Evolutionary conservation across 1,139 yeast species (phyloP), one percentile per base, ranked within the genome.

Genomic region (Hanseniaspora sp.): DNA sequence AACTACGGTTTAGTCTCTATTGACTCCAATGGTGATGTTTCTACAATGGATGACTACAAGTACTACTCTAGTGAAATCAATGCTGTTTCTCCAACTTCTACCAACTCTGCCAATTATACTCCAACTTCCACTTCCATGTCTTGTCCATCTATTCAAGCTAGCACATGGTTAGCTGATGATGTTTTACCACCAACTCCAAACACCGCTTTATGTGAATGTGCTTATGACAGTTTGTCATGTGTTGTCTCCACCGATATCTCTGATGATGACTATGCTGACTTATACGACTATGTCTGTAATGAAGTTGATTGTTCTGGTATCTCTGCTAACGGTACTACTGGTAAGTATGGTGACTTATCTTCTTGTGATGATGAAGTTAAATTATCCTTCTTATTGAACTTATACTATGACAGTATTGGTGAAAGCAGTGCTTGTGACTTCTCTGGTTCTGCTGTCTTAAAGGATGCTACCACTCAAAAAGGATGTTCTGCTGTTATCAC

Each of bases 111-210:
- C 46, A 71, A 74, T 45, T 72, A 72, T 61, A 70, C 76, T 53
- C 70, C 76, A 41, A 67, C 79, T 53, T 62, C 76, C 54, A 78
- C 83, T 38, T 61, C 70, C 28, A 53, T 69, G 54, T 55, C 72
- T 17, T 83, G 94, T 65, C 92, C 84, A 56, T 66, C 79, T 15
- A 63, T 71, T 49, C 67, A 71, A 55, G 54, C 63, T 4, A 44
- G 34, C 30, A 61, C 74, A 65, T 83, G 88, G 87, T 68, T 69
- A 59, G 87, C 86, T 53, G 68, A 80, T n/a, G 76, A 80, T 43
- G 68, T 67, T 31, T 74, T 84, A 65, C 94, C 94, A 59, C 90
- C 88, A 66, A 80, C 87, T 56, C 94, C 94, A 59, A 75, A 82
- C 64, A 64, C 74, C 55, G 73, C 68, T 45, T 72, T 80, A 58